These are phyloP conservation scores for Aspergillus clavatus DNA, from an alignment of 2,329 filamentous ascomycete genomes.

Conservation along the genomic window DNA sequence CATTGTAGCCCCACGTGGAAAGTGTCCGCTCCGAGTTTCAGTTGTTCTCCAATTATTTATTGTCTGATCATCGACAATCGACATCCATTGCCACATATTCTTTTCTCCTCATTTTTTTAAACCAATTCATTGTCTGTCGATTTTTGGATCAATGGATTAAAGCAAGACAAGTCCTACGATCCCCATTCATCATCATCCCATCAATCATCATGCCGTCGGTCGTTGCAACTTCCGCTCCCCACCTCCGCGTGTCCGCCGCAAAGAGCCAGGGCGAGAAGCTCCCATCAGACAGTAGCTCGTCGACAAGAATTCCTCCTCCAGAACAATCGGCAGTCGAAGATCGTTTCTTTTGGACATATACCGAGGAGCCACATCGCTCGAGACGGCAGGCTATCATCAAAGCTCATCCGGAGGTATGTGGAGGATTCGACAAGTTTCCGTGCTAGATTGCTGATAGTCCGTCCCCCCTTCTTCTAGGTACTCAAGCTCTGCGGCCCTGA, in stretches of 20 bases:
- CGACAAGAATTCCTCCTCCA: conserved; percentile 27
- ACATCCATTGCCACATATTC: not conserved
- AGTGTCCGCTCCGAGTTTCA: conserved; percentile 22
- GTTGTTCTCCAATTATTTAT: not conserved
- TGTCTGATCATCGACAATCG: not conserved
- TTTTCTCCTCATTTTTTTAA: not conserved
- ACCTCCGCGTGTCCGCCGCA: conserved; percentile 31
- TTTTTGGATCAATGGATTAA: conserved; percentile 18
- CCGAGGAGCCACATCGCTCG: conserved; percentile 92
- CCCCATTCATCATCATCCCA: conserved; percentile 13
- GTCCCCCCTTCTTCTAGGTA: conserved; percentile 60
- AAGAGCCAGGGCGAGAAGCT: conserved; percentile 19
- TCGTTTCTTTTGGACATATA: conserved; percentile 97
- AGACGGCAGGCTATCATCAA: conserved; percentile 93
- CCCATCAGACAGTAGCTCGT: conserved; percentile 14
- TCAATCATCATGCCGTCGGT: conserved; percentile 26
- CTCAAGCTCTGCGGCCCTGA: conserved; percentile 96
- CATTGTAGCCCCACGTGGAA: conserved; percentile 37
- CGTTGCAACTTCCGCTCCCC: conserved; percentile 27
- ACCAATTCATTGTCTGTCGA: not conserved
- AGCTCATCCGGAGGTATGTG: conserved; percentile 81
- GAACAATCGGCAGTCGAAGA: conserved; percentile 39
- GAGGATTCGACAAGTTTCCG: conserved; percentile 2
- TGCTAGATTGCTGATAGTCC: conserved; percentile 10
- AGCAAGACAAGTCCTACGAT: conserved; percentile 7